phyloP scores from a whole-genome alignment of 164 flowering plant genomes.

The Echeveria elegans region DNA sequence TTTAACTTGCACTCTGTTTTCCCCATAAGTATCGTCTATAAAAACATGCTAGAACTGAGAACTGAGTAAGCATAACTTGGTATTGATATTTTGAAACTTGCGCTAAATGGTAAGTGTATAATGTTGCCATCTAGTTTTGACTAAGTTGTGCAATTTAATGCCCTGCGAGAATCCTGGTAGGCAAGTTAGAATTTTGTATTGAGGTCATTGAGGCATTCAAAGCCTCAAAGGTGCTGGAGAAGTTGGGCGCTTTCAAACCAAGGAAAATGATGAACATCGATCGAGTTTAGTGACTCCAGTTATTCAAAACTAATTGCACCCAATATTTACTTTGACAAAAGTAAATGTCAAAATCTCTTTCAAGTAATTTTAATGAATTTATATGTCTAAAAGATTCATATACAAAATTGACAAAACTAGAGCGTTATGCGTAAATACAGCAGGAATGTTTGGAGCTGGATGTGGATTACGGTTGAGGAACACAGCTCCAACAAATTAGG shows the following conservation, averaged over 20 bases:
- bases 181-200: not conserved
- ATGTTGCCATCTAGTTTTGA: constrained; percentile 3
- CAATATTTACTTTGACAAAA: too few species aligned
- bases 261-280: not conserved
- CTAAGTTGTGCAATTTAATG: not conserved
- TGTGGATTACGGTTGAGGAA: not conserved
- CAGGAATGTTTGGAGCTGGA: too few species aligned
- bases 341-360: too few species aligned
- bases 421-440: too few species aligned
- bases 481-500: constrained; percentile 1
- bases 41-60: not conserved
- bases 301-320: too few species aligned
- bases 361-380: too few species aligned
- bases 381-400: too few species aligned
- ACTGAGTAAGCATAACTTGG: not conserved
- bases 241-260: not conserved
- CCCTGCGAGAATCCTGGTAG: constrained; percentile 3
- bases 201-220: not conserved
- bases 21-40: too few species aligned
- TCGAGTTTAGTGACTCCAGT: not conserved
- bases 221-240: not conserved
- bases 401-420: too few species aligned
- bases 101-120: not conserved
- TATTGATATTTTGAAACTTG: not conserved
- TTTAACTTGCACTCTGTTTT: too few species aligned